Evolutionary conservation across 179 eudicot genomes (phyloP), one percentile per base, ranked within the genome.

Genomic region (Carnegiea gigantea): DNA sequence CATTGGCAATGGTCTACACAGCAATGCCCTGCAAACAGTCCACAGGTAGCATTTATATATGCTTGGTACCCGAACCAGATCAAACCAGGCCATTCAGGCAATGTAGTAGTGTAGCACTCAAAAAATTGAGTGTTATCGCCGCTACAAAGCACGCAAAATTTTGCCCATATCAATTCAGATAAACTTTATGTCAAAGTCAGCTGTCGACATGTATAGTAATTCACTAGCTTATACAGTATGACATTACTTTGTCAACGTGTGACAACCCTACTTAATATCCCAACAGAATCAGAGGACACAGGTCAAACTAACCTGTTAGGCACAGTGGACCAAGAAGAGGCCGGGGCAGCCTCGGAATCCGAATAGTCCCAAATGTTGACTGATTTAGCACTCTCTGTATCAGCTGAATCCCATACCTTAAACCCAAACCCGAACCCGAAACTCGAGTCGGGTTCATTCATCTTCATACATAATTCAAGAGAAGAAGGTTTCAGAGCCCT

Each of bases 261-360:
- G 57, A 51, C 57, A 51, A 40, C 18, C 18, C 17, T 5, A 51
- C 57, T 12, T 51, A 51, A 13, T 7, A 40, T 51, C 9, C 57
- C 18, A 24, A n/a, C 68, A n/a, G 11, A n/a, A 2, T 62, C 4
- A 26, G 17, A 67, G 8, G 10, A 8, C 26, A n/a, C 5, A 11
- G 12, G 21, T 9, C 5, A 75, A 64, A 80, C 80, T 21, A 73
- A 95, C 98, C 99, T 90, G 38, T 94, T 96, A 24, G 99, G 97
- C 83, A 96, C 68, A 5, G 97, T 90, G 81, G 97, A 91, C 99
- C 99, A 96, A 4, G 98, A 92, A n/a, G 99, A 94, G 86, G 93
- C 98, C 9, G 99, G 99, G 53, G 98, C 99, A 85, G 99, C 89
- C 82, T 96, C 99, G 2, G 99, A 92, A 80, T 96, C 99, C 10